Conservation (phyloP, 805 yeast species). For the Candida silvatica region DNA sequence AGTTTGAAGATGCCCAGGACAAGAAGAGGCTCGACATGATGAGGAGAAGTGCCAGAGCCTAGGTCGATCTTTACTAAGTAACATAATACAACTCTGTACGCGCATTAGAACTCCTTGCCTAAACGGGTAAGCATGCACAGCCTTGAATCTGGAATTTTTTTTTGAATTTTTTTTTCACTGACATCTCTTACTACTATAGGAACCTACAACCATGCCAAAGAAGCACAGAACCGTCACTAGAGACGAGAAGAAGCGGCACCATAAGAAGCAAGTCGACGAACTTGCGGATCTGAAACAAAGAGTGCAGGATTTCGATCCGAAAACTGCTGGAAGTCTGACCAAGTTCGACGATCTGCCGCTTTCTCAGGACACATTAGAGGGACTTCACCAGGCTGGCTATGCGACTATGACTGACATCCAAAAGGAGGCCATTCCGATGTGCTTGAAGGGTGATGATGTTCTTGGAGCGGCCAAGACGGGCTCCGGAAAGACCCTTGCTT, state of each 20-base stretch:
- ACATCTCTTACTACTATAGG: conserved; percentile 2
- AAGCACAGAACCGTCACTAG: conserved; percentile 18
- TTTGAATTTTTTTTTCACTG: conserved; percentile 1
- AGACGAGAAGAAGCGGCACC: conserved; percentile 20
- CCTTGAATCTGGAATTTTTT: neutral
- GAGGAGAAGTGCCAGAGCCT: conserved; percentile 4
- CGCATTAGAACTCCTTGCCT: neutral
- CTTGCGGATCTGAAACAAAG: conserved; percentile 36
- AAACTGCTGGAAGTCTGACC: conserved; percentile 23
- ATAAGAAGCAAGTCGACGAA: conserved; percentile 25
- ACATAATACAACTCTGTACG: neutral
- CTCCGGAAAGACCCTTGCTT: conserved; percentile 86
- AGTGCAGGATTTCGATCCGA: conserved; percentile 47
- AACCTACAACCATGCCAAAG: conserved; percentile 19
- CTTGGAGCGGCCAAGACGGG: conserved; percentile 88
- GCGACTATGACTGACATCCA: conserved; percentile 82
- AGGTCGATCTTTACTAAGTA: conserved; percentile 4
- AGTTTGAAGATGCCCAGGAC: conserved; percentile 18
- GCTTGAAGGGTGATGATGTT: conserved; percentile 71
- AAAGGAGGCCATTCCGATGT: conserved; percentile 62
- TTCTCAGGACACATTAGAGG: conserved; percentile 53
- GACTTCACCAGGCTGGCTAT: conserved; percentile 73
- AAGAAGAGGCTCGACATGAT: conserved; percentile 8
- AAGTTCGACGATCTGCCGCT: conserved; percentile 78
- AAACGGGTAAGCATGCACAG: conserved; percentile 10